Evolutionary conservation across 1,139 yeast genomes (phyloP).

Genomic region (Eremothecium gossypii): DNA sequence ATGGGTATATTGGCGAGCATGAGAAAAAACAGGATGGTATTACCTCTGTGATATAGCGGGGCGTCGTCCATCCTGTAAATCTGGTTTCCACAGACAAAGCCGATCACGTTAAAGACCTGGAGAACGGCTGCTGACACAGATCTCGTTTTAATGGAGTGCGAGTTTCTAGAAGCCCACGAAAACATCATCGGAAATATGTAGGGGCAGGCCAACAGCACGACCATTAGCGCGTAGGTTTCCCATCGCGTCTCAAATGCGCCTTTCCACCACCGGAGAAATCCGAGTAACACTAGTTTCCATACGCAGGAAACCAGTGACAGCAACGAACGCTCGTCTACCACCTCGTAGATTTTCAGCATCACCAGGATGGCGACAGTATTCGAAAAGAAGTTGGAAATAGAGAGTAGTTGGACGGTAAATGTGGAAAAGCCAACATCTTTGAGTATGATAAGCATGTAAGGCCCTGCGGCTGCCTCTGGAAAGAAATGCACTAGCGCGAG

Average conservation of each 20-base stretch:
- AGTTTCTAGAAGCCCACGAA: slow-evolving; percentile 51
- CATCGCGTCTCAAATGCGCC: slow-evolving; percentile 38
- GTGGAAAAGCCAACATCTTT: slow-evolving; percentile 39
- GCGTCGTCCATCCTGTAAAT: slow-evolving; percentile 45
- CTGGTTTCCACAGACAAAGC: slow-evolving; percentile 32
- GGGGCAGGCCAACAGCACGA: slow-evolving; percentile 37
- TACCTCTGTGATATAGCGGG: slow-evolving; percentile 52
- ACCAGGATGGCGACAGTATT: slow-evolving; percentile 34
- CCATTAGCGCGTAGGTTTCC: slow-evolving; percentile 43
- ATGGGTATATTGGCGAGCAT: slow-evolving; percentile 26
- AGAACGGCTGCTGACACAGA: slow-evolving; percentile 53
- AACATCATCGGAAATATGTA: slow-evolving; percentile 46
- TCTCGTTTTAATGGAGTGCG: slow-evolving; percentile 49
- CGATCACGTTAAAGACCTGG: slow-evolving; percentile 54
- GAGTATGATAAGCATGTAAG: slow-evolving; percentile 38
- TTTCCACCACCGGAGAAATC: slow-evolving; percentile 41
- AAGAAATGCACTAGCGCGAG: slow-evolving; percentile 42
- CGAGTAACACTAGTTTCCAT: slow-evolving; percentile 36
- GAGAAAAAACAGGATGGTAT: slow-evolving; percentile 36
- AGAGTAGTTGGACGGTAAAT: slow-evolving; percentile 38
- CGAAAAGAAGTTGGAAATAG: slow-evolving; percentile 40
- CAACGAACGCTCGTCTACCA: slow-evolving; percentile 33
- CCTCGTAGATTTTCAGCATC: slow-evolving; percentile 37
- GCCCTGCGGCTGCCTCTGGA: slow-evolving; percentile 32
- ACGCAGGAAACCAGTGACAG: slow-evolving; percentile 32